Evolutionary conservation across 352 stramenopile species (phyloP), one percentile per base, ranked within the genome.

Genomic region (Phytophthora colocasiae): DNA sequence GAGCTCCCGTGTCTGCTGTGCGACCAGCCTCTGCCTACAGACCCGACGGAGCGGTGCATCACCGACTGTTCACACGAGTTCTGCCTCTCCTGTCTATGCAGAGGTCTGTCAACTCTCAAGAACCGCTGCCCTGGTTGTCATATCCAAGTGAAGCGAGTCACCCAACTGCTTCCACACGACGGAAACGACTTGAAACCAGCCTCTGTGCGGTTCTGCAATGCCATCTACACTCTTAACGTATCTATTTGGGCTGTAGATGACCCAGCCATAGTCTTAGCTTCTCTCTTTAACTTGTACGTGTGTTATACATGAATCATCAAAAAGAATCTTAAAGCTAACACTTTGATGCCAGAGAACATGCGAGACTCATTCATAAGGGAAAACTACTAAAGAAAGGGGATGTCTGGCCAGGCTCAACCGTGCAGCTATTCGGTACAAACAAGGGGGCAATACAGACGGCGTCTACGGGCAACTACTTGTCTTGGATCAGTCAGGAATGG

Each of bases 1-100:
- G 32, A 63, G 12, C 39, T 83, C 41, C 67, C 71, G 17, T 93
- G 85, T 51, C 74, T 88, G 15, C 67, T 93, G 19, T 93, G 85
- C 40, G 80, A 89, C 41, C 39, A 51, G 41, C 54, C 56, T 32
- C 69, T 93, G 52, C 66, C 79, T 19, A 6, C 38, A 2, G 60
- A 75, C 19, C 56, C 59, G n/a, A 69, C 64, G 2, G 67, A 73
- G 32, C 85, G 83, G 22, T 85, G 85, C 40, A 57, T 93, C 41
- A 93, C 85, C 10, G 85, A 95, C 69, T 95, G 87, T 58, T 75
- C 80, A 29, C 87, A 95, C 63, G 85, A 92, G 67, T 95, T 93
- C 55, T 93, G 87, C 38, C 77, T 94, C 52, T 60, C 60, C 24
- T 95, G 87, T 27, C 71, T 88, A 38, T 95, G 87, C 29, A 66